Conservation (phyloP, 1,284 basidiomycete genomes). For the Chalciporus piperatoides region DNA sequence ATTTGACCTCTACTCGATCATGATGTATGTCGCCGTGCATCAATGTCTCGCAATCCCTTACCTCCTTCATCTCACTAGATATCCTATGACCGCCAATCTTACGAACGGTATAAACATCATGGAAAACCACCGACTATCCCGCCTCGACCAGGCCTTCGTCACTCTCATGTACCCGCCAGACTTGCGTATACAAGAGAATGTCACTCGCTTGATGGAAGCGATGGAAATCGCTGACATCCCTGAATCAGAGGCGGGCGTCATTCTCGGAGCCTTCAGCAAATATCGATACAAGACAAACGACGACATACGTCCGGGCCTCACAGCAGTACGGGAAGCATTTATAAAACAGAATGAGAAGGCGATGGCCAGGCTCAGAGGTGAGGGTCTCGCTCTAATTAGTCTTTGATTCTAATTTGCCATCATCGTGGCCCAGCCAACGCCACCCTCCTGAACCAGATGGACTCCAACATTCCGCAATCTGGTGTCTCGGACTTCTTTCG, state of each 20-base stretch:
- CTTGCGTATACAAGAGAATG: background rate
- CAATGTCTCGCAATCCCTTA: background rate
- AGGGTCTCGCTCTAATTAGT: too few relatives aligned
- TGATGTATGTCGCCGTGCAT: background rate
- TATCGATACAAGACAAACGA: too few relatives aligned
- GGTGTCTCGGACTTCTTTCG: background rate
- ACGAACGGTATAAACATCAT: background rate
- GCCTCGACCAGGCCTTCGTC: background rate
- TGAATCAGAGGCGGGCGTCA: too few relatives aligned
- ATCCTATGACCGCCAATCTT: background rate
- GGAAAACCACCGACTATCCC: background rate
- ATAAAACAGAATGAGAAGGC: too few relatives aligned
- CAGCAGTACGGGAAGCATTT: background rate
- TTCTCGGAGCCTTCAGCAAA: too few relatives aligned
- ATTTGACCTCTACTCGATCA: background rate
- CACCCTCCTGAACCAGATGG: background rate
- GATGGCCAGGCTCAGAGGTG: too few relatives aligned
- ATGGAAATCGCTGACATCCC: background rate
- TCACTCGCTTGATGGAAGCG: background rate
- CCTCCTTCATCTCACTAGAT: background rate
- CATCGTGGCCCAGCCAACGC: background rate
- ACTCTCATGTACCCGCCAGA: background rate
- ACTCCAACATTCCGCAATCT: background rate
- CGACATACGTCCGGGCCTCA: background rate
- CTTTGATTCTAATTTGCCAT: background rate